phyloP scores from a whole-genome alignment of 1,139 yeast species.

The Geotrichum phurueaensis region DNA sequence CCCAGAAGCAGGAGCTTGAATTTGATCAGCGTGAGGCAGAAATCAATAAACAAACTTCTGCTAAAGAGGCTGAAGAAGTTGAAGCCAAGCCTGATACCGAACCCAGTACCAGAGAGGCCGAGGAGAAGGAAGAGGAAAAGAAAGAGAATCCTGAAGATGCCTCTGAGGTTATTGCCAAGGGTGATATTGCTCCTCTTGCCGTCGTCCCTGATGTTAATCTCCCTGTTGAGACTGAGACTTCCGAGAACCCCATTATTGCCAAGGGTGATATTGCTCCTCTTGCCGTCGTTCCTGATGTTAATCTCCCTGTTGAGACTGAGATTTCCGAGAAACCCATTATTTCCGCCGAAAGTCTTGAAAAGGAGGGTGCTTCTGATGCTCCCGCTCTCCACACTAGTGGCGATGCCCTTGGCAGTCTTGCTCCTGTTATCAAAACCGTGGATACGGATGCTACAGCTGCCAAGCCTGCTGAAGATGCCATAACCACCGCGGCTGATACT shows the following conservation, averaged over 20 bases:
- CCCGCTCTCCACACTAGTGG: constrained; percentile 36
- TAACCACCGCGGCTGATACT: not conserved
- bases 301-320: constrained; percentile 30
- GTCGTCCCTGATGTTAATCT: constrained; percentile 20
- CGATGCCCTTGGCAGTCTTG: constrained; percentile 19
- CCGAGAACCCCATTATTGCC: constrained; percentile 5
- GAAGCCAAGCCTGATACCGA: constrained; percentile 24
- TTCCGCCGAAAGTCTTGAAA: no score
- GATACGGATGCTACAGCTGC: constrained; percentile 15
- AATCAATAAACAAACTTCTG: constrained; percentile 7
- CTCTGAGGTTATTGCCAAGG: constrained; percentile 7
- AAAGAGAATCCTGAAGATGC: constrained; percentile 5
- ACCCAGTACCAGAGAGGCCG: constrained; percentile 34
- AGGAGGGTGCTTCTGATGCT: no score
- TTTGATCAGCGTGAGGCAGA: constrained; percentile 12
- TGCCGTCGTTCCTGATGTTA: constrained; percentile 17
- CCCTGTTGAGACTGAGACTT: constrained; percentile 26
- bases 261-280: constrained; percentile 5
- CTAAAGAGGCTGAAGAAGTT: constrained; percentile 1
- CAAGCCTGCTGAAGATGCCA: constrained; percentile 13
- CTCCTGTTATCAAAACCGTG: not conserved
- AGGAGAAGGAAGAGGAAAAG: not conserved
- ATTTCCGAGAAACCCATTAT: not conserved
- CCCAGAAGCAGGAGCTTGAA: constrained; percentile 6
- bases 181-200: constrained; percentile 3